These are phyloP conservation scores for Mortierella hygrophila DNA, from an alignment of 192 early-diverging fungal genomes.

Conservation along the genomic window DNA sequence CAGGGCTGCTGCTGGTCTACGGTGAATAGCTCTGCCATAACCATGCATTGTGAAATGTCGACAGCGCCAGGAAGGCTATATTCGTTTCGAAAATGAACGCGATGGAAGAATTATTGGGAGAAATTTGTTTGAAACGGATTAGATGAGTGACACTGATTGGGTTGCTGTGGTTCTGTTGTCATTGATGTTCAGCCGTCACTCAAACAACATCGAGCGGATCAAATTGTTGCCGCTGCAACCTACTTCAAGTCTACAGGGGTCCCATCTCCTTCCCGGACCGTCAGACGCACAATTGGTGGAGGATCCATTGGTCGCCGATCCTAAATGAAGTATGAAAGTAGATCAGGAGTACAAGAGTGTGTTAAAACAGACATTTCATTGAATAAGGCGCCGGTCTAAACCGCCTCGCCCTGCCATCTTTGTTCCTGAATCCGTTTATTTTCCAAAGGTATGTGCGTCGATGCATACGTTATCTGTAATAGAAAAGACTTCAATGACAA, in stretches of 20 bases:
- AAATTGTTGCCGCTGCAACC: conserved; percentile 22
- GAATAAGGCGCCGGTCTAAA: background rate
- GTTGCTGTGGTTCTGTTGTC: no score
- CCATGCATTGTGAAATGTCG: conserved; percentile 28
- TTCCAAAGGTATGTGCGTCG: background rate
- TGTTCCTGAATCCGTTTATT: background rate
- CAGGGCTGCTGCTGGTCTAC: conserved; percentile 20
- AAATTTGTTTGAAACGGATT: background rate
- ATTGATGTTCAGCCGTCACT: background rate
- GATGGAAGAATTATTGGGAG: background rate
- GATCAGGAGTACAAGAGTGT: background rate
- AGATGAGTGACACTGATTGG: background rate
- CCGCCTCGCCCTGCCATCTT: background rate
- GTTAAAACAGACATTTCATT: background rate
- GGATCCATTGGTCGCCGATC: conserved; percentile 73
- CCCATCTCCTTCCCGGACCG: conserved; percentile 64
- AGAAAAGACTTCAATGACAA: background rate
- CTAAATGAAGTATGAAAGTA: background rate
- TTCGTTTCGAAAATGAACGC: background rate
- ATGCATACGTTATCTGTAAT: background rate
- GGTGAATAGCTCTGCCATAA: conserved; percentile 45
- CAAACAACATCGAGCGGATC: background rate
- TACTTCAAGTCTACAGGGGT: conserved; percentile 60
- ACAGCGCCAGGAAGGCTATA: conserved; percentile 26
- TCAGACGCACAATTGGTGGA: conserved; percentile 68